Evolutionary conservation across 2,329 filamentous ascomycete genomes (phyloP).

Genomic region (Botryotinia convoluta): DNA sequence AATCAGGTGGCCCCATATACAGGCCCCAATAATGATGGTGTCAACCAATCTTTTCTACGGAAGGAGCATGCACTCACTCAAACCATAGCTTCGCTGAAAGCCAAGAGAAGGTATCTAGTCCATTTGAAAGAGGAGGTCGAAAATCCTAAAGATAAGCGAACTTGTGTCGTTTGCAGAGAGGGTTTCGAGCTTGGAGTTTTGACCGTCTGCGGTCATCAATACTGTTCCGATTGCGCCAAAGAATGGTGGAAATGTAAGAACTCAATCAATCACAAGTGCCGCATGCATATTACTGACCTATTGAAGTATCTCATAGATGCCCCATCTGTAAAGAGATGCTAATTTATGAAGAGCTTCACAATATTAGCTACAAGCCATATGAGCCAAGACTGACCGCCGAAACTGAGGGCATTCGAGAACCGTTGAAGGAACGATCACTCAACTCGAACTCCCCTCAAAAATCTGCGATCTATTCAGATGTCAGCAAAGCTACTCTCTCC

Average conservation of each 20-base stretch:
- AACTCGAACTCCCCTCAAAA: constrained; percentile 30
- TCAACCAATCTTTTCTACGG: constrained; percentile 49
- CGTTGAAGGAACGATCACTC: constrained; percentile 30
- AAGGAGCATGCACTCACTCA: constrained; percentile 56
- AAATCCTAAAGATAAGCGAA: constrained; percentile 60
- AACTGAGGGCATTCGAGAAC: constrained; percentile 48
- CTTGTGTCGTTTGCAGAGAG: constrained; percentile 84
- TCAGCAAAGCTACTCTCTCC: constrained; percentile 66
- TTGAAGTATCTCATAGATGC: constrained; percentile 21
- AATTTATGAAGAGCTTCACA: constrained; percentile 66
- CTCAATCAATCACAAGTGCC: neutral
- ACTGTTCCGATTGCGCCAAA: constrained; percentile 83
- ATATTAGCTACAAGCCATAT: constrained; percentile 79
- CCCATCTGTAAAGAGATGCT: constrained; percentile 72
- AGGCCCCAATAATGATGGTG: constrained; percentile 42
- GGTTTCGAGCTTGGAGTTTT: constrained; percentile 74
- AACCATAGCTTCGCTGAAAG: constrained; percentile 60
- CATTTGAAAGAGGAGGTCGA: constrained; percentile 40
- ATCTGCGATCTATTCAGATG: constrained; percentile 71
- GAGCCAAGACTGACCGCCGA: constrained; percentile 60
- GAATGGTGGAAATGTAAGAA: constrained; percentile 61
- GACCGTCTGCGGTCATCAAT: constrained; percentile 88
- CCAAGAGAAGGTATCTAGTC: constrained; percentile 72
- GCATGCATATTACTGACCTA: neutral
- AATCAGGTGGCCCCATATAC: constrained; percentile 79